A percentile compares a stretch with the other conserved stretches of the same genome.
phyloP scores from a whole-genome alignment of 2,329 filamentous ascomycete species.

The Hortaea werneckii region DNA sequence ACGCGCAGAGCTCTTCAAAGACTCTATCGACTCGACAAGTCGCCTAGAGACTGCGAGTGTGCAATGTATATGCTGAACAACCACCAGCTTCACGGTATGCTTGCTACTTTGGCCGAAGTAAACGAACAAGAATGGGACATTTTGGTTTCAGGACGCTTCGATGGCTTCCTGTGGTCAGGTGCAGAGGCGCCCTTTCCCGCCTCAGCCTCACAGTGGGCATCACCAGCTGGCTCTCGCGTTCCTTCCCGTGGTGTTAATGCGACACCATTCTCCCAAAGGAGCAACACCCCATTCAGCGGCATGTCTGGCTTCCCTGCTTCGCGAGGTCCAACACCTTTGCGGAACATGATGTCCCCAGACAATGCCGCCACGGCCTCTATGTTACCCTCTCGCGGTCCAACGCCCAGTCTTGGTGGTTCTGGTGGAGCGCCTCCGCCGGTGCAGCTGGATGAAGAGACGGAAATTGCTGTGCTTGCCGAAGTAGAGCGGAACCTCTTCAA shows the following conservation, averaged over 20 bases:
- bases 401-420: conserved; percentile 16
- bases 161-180: conserved; percentile 90
- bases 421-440: conserved; percentile 49
- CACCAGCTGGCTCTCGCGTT: conserved; percentile 18
- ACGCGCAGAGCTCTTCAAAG: conserved; percentile 72
- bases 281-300: conserved; percentile 48
- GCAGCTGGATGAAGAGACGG: conserved; percentile 85
- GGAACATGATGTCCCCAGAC: conserved; percentile 16
- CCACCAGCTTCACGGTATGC: conserved; percentile 68
- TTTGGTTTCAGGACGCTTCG: conserved; percentile 82
- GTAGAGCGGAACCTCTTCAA: conserved; percentile 87
- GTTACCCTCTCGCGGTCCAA: conserved; percentile 24
- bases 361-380: conserved; percentile 6
- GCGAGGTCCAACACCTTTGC: conserved; percentile 36
- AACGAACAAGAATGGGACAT: conserved; percentile 95
- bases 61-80: conserved; percentile 81
- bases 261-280: conserved; percentile 28
- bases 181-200: conserved; percentile 50
- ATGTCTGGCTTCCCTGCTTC: conserved; percentile 43
- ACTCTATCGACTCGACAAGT: conserved; percentile 63
- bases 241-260: conserved; percentile 31
- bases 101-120: conserved; percentile 79
- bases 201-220: conserved; percentile 19
- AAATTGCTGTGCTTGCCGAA: conserved; percentile 81
- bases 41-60: conserved; percentile 75